Conservation (phyloP, 1,284 basidiomycete genomes). For the Cutaneotrichosporon mucoides region DNA sequence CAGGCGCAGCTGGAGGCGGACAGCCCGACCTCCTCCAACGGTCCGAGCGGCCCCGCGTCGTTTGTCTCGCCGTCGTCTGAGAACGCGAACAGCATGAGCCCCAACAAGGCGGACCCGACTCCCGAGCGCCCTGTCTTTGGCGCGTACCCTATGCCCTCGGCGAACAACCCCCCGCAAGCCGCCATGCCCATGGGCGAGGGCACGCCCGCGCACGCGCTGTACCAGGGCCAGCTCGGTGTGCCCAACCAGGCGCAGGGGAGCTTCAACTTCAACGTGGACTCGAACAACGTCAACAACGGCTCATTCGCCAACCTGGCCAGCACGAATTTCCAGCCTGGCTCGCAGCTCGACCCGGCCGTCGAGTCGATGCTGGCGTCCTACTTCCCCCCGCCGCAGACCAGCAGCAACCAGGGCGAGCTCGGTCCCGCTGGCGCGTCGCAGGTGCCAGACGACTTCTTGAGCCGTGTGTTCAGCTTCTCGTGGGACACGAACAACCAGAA, state of each 20-base stretch:
- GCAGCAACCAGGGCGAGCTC: slow-evolving; percentile 6
- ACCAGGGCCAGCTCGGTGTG: slow-evolving; percentile 12
- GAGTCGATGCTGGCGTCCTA: slow-evolving; percentile 40
- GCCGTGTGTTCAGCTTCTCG: slow-evolving; percentile 43
- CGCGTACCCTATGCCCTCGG: slow-evolving; percentile 41
- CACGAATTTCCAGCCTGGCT: slow-evolving; percentile 25
- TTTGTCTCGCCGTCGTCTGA: slow-evolving; percentile 17
- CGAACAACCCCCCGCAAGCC: neutral
- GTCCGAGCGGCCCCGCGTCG: neutral
- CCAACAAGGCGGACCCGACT: slow-evolving; percentile 19
- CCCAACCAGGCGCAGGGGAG: neutral
- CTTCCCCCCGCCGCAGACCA: slow-evolving; percentile 25
- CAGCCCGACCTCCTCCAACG: slow-evolving; percentile 21
- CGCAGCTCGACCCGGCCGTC: slow-evolving; percentile 39
- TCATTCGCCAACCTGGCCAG: slow-evolving; percentile 33
- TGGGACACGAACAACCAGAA: slow-evolving; percentile 31
- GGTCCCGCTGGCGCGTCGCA: slow-evolving; percentile 16
- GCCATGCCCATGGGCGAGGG: neutral
- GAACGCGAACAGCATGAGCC: neutral
- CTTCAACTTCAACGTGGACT: slow-evolving; percentile 34
- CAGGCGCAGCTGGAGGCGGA: slow-evolving; percentile 45
- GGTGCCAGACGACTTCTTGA: slow-evolving; percentile 45
- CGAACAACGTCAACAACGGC: slow-evolving; percentile 17
- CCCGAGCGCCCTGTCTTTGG: slow-evolving; percentile 42
- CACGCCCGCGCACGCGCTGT: neutral